Conservation (phyloP, 768 basidiomycete genomes). For the Asterophora parasitica region DNA sequence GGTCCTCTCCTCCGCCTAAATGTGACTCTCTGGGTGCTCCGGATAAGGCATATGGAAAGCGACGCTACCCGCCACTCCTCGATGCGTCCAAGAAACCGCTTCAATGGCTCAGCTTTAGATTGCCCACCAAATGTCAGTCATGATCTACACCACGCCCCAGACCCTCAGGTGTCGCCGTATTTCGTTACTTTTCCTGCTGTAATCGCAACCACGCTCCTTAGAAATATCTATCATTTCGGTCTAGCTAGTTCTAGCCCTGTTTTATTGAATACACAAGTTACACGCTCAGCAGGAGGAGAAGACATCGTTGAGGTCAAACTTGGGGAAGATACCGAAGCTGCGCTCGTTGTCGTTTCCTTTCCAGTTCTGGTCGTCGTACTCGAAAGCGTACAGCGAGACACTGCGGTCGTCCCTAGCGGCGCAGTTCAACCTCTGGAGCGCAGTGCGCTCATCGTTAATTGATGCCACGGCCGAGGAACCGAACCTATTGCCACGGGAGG, state of each 20-base stretch:
- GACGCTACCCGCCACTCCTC: conserved; percentile 1
- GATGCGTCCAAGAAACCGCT: conserved; percentile 6
- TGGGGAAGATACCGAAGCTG: conserved; percentile 36
- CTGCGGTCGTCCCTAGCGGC: conserved; percentile 26
- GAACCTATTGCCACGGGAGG: conserved; percentile 28
- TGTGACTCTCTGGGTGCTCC: neutral
- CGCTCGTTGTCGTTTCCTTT: conserved; percentile 32
- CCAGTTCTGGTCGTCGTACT: conserved; percentile 35
- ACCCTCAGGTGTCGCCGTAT: neutral
- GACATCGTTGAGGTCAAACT: conserved; percentile 25
- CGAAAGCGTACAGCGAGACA: conserved; percentile 32
- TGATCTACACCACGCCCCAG: too few species aligned
- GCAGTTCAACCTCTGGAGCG: conserved; percentile 32
- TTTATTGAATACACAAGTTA: neutral
- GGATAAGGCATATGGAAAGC: neutral
- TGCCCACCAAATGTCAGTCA: conserved; percentile 1
- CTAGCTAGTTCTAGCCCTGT: neutral
- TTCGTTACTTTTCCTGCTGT: neutral
- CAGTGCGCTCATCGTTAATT: conserved; percentile 26
- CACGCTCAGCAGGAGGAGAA: conserved; percentile 18
- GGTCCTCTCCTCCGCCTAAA: neutral
- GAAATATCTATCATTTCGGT: too few species aligned
- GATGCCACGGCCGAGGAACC: conserved; percentile 28
- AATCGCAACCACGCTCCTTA: too few species aligned
- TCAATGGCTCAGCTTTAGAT: conserved; percentile 1